Evolutionary conservation across 1,284 basidiomycete genomes (phyloP).

Genomic region (Ceratobasidium sp.): DNA sequence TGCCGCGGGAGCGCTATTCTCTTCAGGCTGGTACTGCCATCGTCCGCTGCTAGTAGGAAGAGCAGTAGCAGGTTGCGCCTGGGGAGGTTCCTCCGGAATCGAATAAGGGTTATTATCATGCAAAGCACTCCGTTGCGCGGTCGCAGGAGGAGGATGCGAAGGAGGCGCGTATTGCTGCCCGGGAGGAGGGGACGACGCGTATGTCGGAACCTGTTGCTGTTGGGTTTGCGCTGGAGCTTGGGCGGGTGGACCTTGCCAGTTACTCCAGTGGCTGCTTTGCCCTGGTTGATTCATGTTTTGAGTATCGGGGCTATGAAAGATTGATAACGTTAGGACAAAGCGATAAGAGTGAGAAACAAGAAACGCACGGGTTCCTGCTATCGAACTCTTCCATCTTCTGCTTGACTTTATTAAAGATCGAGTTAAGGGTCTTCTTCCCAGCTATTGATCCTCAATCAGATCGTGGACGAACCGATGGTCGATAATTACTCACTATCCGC

Average conservation of each 20-base stretch:
- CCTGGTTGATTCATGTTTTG: slow-evolving; percentile 39
- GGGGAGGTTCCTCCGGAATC: background rate
- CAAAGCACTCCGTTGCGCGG: slow-evolving; percentile 11
- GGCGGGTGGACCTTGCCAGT: slow-evolving; percentile 35
- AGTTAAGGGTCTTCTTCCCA: slow-evolving; percentile 81
- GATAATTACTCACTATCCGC: slow-evolving; percentile 73
- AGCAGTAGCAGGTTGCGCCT: background rate
- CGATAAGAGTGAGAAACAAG: background rate
- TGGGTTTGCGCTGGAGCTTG: too few species aligned
- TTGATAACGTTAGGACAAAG: background rate
- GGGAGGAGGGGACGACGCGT: slow-evolving; percentile 28
- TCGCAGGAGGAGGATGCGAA: slow-evolving; percentile 2
- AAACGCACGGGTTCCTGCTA: slow-evolving; percentile 37
- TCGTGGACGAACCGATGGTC: background rate
- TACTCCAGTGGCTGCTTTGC: slow-evolving; percentile 39
- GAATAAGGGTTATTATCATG: slow-evolving; percentile 28
- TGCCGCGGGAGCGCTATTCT: background rate
- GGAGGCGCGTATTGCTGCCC: background rate
- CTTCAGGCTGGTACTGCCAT: slow-evolving; percentile 30
- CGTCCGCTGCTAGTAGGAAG: slow-evolving; percentile 31
- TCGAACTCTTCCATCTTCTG: slow-evolving; percentile 85
- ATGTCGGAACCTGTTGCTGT: background rate
- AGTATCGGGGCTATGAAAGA: slow-evolving; percentile 23
- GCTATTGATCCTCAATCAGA: slow-evolving; percentile 59
- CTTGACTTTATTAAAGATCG: slow-evolving; percentile 77